Base-by-base conservation (phyloP, 148 eudicot species). In the Silene latifolia region DNA sequence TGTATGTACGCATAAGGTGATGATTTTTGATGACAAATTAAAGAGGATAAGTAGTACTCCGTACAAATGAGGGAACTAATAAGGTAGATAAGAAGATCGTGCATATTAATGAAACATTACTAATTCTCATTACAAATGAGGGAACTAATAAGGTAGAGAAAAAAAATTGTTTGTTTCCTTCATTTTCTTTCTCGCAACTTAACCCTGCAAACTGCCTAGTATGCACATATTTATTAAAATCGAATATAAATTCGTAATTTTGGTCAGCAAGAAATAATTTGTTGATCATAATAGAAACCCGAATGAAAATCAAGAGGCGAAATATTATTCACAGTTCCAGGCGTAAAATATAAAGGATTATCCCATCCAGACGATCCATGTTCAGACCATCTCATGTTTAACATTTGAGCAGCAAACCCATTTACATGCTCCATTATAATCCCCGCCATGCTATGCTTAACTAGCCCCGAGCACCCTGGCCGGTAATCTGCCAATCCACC, bases 401-500 rank as follows among this genome's bases (percentile, higher is more conserved):
- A 84, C 74, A 87, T 83, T 68, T 86, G 82, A 25, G 86, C 65
- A 77, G 82, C 89, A 72, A 94, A 76, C 7, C 91, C 96, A 35
- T 91, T 89, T 19, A 94, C 77, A 65, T 90, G 85, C 51, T 92
- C 97, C 98, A 94, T 89, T 58, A 87, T 78, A 71, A 94, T 81
- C 79, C 98, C 98, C 0, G 96, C 96, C 65, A 86, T 72, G 23
- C 78, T 80, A 72, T 88, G 97, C n/a, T 89, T 90, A 67, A 94
- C 96, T 9, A 94, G 93, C 29, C 89, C 98, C 56, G 78, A 80
- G 76, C 98, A 94, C 24, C 98, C 98, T 0, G 98, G 98, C 77
- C 98, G 85, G 84, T 94, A 94, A 78, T 94, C 98, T n/a, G 83
- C 88, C 75, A 94, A 72, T 25, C 97, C 97, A 39, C 80, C 98